Conservation (phyloP, 768 basidiomycete genomes). For the Phanerodontia chrysosporium region DNA sequence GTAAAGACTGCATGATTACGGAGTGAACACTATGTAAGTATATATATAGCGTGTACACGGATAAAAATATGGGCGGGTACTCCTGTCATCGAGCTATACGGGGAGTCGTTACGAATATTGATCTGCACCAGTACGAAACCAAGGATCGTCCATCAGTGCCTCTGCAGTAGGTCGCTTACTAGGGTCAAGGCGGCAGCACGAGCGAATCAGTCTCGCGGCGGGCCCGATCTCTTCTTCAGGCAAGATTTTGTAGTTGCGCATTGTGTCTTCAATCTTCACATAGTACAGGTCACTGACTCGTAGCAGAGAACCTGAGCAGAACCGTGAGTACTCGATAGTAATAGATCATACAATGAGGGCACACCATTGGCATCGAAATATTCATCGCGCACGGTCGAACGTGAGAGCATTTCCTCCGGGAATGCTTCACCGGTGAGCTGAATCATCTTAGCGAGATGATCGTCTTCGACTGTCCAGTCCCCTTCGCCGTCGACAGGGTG, state of each 20-base stretch:
- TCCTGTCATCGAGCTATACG: no score
- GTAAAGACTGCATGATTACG: no score
- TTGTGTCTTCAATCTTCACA: not conserved
- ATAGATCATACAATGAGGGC: no score
- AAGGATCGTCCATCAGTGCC: not conserved
- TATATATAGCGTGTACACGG: no score
- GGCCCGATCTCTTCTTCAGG: not conserved
- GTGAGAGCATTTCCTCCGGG: slow-evolving; percentile 12
- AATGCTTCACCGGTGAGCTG: slow-evolving; percentile 25
- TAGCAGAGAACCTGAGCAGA: not conserved
- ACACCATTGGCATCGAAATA: slow-evolving; percentile 11
- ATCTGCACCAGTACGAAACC: no score
- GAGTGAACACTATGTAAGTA: no score
- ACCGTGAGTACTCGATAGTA: no score
- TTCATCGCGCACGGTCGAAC: not conserved
- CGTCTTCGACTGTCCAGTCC: slow-evolving; percentile 21
- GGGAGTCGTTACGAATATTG: no score
- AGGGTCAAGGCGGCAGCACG: slow-evolving; percentile 5
- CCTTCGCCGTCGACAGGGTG: slow-evolving; percentile 13
- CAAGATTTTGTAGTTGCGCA: not conserved
- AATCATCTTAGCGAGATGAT: slow-evolving; percentile 29
- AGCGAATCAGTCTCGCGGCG: slow-evolving; percentile 1
- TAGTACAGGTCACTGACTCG: not conserved
- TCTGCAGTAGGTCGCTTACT: not conserved
- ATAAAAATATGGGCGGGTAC: no score